phyloP scores from a whole-genome alignment of 1,284 basidiomycete species.

The Austroboletus niveus region DNA sequence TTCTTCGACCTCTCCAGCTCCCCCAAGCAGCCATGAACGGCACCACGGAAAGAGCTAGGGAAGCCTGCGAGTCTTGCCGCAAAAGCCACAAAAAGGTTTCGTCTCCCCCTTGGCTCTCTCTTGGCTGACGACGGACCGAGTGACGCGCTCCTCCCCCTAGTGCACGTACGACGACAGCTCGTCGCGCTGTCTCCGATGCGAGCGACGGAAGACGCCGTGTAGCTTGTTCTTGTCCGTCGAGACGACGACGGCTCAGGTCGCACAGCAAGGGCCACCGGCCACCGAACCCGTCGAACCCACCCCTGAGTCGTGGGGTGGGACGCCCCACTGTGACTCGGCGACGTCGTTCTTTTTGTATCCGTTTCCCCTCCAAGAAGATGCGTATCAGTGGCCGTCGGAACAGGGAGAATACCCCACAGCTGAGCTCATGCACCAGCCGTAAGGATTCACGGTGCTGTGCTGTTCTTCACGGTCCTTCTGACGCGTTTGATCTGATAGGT shows the following conservation, averaged over 20 bases:
- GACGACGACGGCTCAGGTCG: slow-evolving; percentile 1
- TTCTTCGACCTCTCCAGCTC: slow-evolving; percentile 1
- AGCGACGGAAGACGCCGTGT: slow-evolving; percentile 9
- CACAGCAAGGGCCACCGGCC: slow-evolving; percentile 9
- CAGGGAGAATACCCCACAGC: slow-evolving; percentile 10
- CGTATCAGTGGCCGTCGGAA: neutral
- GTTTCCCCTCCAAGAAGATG: slow-evolving; percentile 1
- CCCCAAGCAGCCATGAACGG: slow-evolving; percentile 18
- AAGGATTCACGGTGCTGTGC: neutral
- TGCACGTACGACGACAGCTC: slow-evolving; percentile 21
- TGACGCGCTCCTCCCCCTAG: slow-evolving; percentile 3
- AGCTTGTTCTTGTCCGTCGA: slow-evolving; percentile 20
- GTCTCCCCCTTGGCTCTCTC: neutral
- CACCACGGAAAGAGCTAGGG: slow-evolving; percentile 24
- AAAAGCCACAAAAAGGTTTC: slow-evolving; percentile 32
- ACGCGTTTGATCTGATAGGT: slow-evolving; percentile 10
- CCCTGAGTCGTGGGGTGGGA: slow-evolving; percentile 13
- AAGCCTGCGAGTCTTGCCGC: slow-evolving; percentile 30
- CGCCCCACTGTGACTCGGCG: slow-evolving; percentile 10
- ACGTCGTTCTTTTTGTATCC: slow-evolving; percentile 4
- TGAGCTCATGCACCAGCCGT: slow-evolving; percentile 10
- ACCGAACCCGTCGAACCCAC: neutral
- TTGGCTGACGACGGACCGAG: too few relatives aligned
- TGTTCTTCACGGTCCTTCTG: neutral
- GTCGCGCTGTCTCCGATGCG: slow-evolving; percentile 18